These are phyloP conservation scores for Catunica adiposa DNA, from an alignment of 2,329 filamentous ascomycete species.

Conservation along the genomic window DNA sequence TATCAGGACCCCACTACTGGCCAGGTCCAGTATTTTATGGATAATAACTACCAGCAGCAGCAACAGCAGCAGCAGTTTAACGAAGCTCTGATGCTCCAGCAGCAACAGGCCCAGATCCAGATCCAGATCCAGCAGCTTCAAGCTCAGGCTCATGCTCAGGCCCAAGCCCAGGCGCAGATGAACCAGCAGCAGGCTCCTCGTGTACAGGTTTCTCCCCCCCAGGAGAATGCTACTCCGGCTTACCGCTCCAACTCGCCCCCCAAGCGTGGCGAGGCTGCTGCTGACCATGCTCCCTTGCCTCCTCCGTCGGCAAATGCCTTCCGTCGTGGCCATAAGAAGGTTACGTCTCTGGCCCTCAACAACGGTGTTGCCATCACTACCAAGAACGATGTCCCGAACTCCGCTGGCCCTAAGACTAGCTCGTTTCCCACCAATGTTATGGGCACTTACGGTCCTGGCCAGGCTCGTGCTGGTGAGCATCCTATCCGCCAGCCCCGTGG, in stretches of 20 bases:
- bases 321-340: slow-evolving; percentile 87
- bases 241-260: slow-evolving; percentile 50
- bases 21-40: slow-evolving; percentile 66
- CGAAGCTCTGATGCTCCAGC: slow-evolving; percentile 20
- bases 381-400: slow-evolving; percentile 27
- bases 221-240: slow-evolving; percentile 35
- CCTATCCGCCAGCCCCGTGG: slow-evolving; percentile 84
- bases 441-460: slow-evolving; percentile 81
- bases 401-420: slow-evolving; percentile 58
- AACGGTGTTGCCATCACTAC: slow-evolving; percentile 32
- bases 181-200: slow-evolving; percentile 32
- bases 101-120: slow-evolving; percentile 30
- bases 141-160: slow-evolving; percentile 15
- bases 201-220: slow-evolving; percentile 68
- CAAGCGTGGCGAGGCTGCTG: slow-evolving; percentile 52
- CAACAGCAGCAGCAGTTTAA: slow-evolving; percentile 23
- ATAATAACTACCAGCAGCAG: slow-evolving; percentile 39
- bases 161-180: slow-evolving; percentile 16
- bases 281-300: slow-evolving; percentile 54
- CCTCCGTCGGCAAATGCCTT: slow-evolving; percentile 83
- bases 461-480: slow-evolving; percentile 85
- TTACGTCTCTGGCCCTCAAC: slow-evolving; percentile 46
- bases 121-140: slow-evolving; percentile 27
- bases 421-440: slow-evolving; percentile 69
- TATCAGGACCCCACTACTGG: slow-evolving; percentile 78